These are phyloP conservation scores for Nasturtium officinale DNA, from an alignment of 345 rosid genomes.

Conservation along the genomic window DNA sequence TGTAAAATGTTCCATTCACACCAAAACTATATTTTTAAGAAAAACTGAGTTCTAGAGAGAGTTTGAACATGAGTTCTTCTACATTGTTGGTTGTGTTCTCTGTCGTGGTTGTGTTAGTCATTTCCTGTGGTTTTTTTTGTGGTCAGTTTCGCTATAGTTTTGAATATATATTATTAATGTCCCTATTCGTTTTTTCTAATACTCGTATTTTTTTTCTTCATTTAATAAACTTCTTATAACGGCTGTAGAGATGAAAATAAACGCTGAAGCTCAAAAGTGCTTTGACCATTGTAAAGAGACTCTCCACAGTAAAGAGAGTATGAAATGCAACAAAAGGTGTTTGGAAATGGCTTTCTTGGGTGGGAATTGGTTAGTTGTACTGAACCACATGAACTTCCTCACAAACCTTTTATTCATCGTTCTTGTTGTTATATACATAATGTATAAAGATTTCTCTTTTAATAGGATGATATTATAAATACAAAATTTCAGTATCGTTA, in stretches of 20 bases:
- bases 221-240: not conserved
- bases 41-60: no score
- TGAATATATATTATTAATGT: no score
- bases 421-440: constrained; percentile 3
- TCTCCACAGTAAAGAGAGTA: not conserved
- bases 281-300: not conserved
- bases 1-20: no score
- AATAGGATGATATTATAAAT: not conserved
- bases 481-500: not conserved
- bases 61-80: no score
- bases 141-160: no score
- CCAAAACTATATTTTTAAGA: no score
- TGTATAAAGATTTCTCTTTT: not conserved
- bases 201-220: no score
- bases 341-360: not conserved
- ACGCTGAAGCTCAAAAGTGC: not conserved
- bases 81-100: no score
- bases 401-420: constrained; percentile 11
- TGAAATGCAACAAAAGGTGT: constrained; percentile 10
- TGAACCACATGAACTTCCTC: constrained; percentile 2
- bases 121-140: no score
- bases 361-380: constrained; percentile 7
- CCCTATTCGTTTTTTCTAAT: not conserved
- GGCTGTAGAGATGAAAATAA: constrained; percentile 10
- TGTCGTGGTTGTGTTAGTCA: no score